Percentiles rank a stretch among this genome's conserved stretches.
Conservation (phyloP, 495 filamentous ascomycete species). For the Podospora comata region DNA sequence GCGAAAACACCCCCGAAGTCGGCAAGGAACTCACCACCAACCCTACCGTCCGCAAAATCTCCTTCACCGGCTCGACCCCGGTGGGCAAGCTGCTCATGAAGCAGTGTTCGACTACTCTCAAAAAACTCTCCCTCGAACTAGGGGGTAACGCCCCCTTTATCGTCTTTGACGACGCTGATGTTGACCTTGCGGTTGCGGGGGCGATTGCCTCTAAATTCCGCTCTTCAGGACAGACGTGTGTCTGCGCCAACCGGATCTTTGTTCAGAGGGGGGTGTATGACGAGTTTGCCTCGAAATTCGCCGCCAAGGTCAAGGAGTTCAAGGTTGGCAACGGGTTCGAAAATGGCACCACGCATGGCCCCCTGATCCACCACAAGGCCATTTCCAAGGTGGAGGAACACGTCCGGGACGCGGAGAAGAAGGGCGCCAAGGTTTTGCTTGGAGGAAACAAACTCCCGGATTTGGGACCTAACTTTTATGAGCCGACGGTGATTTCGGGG, state of each 20-base stretch:
- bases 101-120: constrained; percentile 74
- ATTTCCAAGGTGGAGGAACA: constrained; percentile 73
- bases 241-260: constrained; percentile 85
- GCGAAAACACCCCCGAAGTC: constrained; percentile 67
- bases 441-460: constrained; percentile 66
- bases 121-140: constrained; percentile 83
- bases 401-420: constrained; percentile 69
- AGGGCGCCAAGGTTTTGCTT: constrained; percentile 67
- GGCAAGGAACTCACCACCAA: constrained; percentile 70
- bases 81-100: constrained; percentile 89
- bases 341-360: constrained; percentile 70
- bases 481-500: constrained; percentile 76
- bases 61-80: constrained; percentile 82
- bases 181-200: constrained; percentile 72
- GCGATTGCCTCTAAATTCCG: constrained; percentile 81
- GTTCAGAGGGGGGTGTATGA: constrained; percentile 78
- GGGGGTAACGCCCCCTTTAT: constrained; percentile 93
- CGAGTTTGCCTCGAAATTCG: constrained; percentile 66
- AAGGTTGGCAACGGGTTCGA: constrained; percentile 75
- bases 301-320: constrained; percentile 71
- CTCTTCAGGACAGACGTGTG: constrained; percentile 84
- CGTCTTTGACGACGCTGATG: constrained; percentile 85
- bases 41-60: constrained; percentile 74
- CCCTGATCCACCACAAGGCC: constrained; percentile 75
- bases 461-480: constrained; percentile 71